phyloP scores from a whole-genome alignment of 2,329 filamentous ascomycete genomes.

The Colletotrichum echinochloae region DNA sequence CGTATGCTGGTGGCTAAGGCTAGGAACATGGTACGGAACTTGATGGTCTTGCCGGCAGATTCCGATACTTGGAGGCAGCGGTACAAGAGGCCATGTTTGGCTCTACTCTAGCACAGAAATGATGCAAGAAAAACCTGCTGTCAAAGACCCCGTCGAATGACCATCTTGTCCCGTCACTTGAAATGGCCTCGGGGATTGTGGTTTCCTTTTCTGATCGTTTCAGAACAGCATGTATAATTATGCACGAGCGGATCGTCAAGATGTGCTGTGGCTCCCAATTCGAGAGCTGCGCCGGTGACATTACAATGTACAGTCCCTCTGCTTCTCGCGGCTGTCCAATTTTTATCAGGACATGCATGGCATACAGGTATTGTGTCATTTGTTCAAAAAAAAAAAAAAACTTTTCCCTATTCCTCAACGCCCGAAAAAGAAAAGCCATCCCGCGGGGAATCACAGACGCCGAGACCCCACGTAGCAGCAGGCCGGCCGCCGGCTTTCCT shows the following conservation, averaged over 20 bases:
- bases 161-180: neutral
- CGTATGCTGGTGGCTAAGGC: neutral
- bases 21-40: neutral
- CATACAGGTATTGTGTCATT: slow-evolving; percentile 34
- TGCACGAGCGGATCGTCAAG: neutral
- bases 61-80: neutral
- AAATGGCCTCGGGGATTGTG: neutral
- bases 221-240: too few species aligned
- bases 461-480: neutral
- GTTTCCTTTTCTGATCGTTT: too few species aligned
- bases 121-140: neutral
- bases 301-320: slow-evolving; percentile 3
- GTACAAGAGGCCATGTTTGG: neutral
- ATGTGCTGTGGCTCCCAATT: neutral
- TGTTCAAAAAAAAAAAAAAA: slow-evolving; percentile 10
- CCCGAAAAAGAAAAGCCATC: slow-evolving; percentile 25
- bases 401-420: slow-evolving; percentile 38
- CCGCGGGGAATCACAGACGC: slow-evolving; percentile 14
- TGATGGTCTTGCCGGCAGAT: neutral
- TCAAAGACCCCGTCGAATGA: too few species aligned
- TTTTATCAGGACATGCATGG: neutral
- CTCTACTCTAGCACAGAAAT: neutral
- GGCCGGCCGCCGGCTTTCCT: neutral
- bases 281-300: neutral
- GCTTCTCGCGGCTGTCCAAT: neutral